These are phyloP conservation scores for Iris macrosiphon DNA, from an alignment of 106 monocot genomes.

Conservation along the genomic window DNA sequence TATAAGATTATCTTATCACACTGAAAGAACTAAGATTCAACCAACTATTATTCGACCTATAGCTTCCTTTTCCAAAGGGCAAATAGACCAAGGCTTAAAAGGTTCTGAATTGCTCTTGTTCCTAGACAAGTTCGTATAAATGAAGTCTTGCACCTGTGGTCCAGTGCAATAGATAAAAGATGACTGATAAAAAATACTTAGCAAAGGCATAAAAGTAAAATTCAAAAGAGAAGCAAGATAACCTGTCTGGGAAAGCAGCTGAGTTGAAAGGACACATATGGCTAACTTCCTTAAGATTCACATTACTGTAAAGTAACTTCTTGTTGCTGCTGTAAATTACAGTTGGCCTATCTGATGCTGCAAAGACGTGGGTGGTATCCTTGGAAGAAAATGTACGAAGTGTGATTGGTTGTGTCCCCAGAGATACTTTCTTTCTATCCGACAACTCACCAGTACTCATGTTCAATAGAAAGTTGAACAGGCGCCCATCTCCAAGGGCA, in stretches of 20 bases:
- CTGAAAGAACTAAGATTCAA: too few species aligned
- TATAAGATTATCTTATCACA: too few species aligned
- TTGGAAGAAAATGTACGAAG: constrained; percentile 88
- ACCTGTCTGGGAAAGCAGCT: constrained; percentile 95
- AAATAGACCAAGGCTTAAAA: too few species aligned
- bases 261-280: constrained; percentile 98
- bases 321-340: constrained; percentile 96
- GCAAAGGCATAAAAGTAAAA: not conserved
- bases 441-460: constrained; percentile 44
- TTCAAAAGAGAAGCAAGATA: constrained; percentile 1
- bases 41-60: too few species aligned
- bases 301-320: constrained; percentile 93
- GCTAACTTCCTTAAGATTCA: constrained; percentile 89
- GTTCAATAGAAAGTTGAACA: constrained; percentile 77
- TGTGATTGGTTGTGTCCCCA: constrained; percentile 91
- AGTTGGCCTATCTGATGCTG: constrained; percentile 92
- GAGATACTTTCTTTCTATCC: constrained; percentile 85
- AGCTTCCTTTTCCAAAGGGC: too few species aligned
- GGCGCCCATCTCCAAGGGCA: constrained; percentile 95
- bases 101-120: too few species aligned
- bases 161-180: too few species aligned
- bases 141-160: too few species aligned
- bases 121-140: too few species aligned
- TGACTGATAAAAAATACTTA: too few species aligned
- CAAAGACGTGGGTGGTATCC: constrained; percentile 80